Conservation (phyloP, 371 early-diverging fungal genomes). For the Circinella umbellata region DNA sequence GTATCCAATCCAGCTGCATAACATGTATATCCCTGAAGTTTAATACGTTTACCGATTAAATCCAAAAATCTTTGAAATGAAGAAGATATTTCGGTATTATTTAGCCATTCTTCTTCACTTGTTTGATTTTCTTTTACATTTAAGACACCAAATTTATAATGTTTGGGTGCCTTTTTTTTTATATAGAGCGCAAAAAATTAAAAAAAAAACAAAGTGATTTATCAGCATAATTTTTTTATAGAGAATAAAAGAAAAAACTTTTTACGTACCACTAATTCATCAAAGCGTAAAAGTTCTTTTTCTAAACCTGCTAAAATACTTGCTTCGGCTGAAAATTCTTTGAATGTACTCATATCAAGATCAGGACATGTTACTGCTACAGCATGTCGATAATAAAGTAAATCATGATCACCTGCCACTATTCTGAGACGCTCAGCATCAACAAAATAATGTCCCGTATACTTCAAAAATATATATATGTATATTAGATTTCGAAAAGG, state of each 20-base stretch:
- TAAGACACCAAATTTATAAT: conserved; percentile 83
- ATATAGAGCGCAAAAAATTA: neutral
- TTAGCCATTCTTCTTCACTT: conserved; percentile 78
- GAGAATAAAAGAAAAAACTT: too few species aligned
- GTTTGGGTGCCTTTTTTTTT: conserved; percentile 57
- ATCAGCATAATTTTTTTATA: too few species aligned
- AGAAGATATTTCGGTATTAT: conserved; percentile 65
- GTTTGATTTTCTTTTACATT: conserved; percentile 67
- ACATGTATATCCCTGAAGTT: conserved; percentile 76
- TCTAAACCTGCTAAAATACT: conserved; percentile 57
- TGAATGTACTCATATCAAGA: conserved; percentile 32
- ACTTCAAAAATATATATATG: conserved; percentile 15
- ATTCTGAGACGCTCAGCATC: conserved; percentile 6
- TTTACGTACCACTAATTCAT: conserved; percentile 50
- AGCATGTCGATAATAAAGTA: conserved; percentile 30
- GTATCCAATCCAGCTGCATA: conserved; percentile 87
- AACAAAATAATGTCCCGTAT: conserved; percentile 20
- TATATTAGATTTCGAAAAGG: conserved; percentile 7
- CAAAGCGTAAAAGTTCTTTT: conserved; percentile 59
- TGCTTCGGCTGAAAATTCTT: conserved; percentile 44
- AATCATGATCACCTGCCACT: conserved; percentile 15
- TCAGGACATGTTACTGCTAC: conserved; percentile 32
- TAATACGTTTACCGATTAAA: conserved; percentile 75
- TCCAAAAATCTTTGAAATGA: conserved; percentile 68
- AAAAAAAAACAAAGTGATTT: neutral